Evolutionary conservation across 495 filamentous ascomycete genomes (phyloP).

Genomic region (Sporormia fimetaria): DNA sequence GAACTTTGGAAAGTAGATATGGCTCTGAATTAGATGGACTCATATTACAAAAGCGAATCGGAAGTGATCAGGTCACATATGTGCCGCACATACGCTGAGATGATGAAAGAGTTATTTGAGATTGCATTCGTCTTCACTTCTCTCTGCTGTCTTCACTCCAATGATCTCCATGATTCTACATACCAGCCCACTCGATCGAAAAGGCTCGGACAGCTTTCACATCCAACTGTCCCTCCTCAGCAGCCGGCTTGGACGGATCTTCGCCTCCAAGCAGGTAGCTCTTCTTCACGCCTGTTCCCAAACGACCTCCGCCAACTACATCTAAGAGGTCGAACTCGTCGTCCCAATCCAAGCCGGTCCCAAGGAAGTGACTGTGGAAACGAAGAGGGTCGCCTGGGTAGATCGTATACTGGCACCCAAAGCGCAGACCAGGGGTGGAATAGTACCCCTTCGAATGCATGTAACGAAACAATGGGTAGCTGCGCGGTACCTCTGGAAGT

Average conservation of each 20-base stretch:
- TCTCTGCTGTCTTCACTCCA: no score
- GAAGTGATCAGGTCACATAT: no score
- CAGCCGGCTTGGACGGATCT: constrained; percentile 7
- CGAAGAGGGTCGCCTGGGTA: constrained; percentile 92
- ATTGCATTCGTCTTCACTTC: no score
- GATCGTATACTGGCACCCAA: constrained; percentile 85
- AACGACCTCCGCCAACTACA: constrained; percentile 68
- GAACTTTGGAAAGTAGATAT: no score
- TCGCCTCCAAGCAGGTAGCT: constrained; percentile 74
- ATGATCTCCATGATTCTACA: constrained; percentile 17
- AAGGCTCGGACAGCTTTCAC: constrained; percentile 14
- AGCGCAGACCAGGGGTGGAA: constrained; percentile 80
- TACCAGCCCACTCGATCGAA: constrained; percentile 26
- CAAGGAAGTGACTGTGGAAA: constrained; percentile 88
- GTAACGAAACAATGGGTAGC: constrained; percentile 58
- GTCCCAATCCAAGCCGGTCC: constrained; percentile 68
- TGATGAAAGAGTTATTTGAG: no score
- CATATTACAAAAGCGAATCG: no score
- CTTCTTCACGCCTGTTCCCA: constrained; percentile 95
- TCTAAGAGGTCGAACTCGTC: constrained; percentile 73
- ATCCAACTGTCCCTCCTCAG: constrained; percentile 4
- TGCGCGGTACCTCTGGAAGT: constrained; percentile 39
- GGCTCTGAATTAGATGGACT: no score
- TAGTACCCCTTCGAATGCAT: constrained; percentile 74
- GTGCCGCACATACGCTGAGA: no score